These are phyloP conservation scores for Ceratocystiopsis brevicomis DNA, from an alignment of 2,329 filamentous ascomycete genomes.

Conservation along the genomic window DNA sequence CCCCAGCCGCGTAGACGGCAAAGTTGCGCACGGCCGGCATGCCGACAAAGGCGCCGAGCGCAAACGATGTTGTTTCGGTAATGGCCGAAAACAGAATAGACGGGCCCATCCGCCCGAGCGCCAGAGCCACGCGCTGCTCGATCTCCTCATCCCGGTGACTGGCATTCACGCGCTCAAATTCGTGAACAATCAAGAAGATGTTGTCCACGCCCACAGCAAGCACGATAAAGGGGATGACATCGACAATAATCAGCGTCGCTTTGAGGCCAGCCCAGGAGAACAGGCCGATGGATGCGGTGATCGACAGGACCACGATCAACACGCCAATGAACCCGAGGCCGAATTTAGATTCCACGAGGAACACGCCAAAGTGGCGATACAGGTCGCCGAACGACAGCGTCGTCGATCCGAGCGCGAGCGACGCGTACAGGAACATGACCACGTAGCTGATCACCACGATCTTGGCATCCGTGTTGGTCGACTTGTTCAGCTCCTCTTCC, in stretches of 20 bases:
- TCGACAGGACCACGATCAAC: slow-evolving; percentile 90
- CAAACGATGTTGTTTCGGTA: slow-evolving; percentile 86
- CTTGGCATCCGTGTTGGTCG: slow-evolving; percentile 92
- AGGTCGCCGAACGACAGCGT: slow-evolving; percentile 61
- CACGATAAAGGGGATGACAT: slow-evolving; percentile 95
- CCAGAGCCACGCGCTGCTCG: slow-evolving; percentile 66
- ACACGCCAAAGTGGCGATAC: slow-evolving; percentile 61
- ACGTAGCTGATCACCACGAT: slow-evolving; percentile 94
- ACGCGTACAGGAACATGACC: slow-evolving; percentile 97
- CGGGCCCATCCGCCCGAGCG: slow-evolving; percentile 89
- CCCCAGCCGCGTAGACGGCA: slow-evolving; percentile 86
- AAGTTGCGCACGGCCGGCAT: slow-evolving; percentile 98
- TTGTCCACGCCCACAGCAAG: slow-evolving; percentile 95
- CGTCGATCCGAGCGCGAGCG: slow-evolving; percentile 75
- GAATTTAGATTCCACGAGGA: slow-evolving; percentile 91
- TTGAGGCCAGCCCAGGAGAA: slow-evolving; percentile 87
- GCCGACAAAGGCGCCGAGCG: slow-evolving; percentile 78
- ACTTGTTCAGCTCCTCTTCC: slow-evolving; percentile 92
- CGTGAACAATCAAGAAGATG: slow-evolving; percentile 95
- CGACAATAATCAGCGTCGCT: slow-evolving; percentile 91
- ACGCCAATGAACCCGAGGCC: slow-evolving; percentile 89
- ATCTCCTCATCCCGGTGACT: slow-evolving; percentile 80
- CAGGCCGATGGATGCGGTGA: slow-evolving; percentile 81
- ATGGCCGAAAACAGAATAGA: slow-evolving; percentile 90
- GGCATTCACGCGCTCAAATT: slow-evolving; percentile 87